phyloP scores from a whole-genome alignment of 805 yeast genomes.

The Grigorovia humatica region DNA sequence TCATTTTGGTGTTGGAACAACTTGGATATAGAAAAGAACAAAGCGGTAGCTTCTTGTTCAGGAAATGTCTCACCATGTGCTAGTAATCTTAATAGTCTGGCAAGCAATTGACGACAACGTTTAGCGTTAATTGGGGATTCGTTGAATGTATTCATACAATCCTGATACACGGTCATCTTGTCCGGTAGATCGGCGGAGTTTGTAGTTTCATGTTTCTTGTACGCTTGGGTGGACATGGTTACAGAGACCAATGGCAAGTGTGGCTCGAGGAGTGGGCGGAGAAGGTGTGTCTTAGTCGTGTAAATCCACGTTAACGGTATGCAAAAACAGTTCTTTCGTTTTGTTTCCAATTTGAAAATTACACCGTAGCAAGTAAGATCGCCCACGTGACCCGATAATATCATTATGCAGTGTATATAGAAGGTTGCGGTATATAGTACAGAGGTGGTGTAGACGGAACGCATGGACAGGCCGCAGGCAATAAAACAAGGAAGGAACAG shows the following conservation, averaged over 20 bases:
- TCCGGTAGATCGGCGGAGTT: conserved; percentile 67
- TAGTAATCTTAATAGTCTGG: conserved; percentile 72
- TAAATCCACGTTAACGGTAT: too few relatives aligned
- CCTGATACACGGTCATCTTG: conserved; percentile 95
- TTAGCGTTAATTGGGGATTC: conserved; percentile 82
- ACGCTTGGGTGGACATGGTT: conserved; percentile 69
- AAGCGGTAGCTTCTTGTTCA: conserved; percentile 76
- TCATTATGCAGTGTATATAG: neutral
- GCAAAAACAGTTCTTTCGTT: neutral
- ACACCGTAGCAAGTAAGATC: neutral
- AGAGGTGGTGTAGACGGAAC: neutral
- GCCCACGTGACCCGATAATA: neutral
- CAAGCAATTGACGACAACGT: conserved; percentile 72
- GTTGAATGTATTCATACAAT: conserved; percentile 86
- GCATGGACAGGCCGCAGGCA: too few relatives aligned
- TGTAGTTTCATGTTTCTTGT: conserved; percentile 74
- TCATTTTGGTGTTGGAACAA: conserved; percentile 83
- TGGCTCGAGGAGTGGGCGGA: too few relatives aligned
- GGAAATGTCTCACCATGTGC: conserved; percentile 85
- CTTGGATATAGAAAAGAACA: conserved; percentile 89
- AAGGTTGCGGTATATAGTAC: neutral
- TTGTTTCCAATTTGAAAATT: neutral
- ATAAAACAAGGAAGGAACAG: too few relatives aligned
- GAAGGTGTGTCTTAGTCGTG: too few relatives aligned
- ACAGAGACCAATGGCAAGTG: neutral